Conservation (phyloP, 1,139 yeast species). For the Pichia sp. region DNA sequence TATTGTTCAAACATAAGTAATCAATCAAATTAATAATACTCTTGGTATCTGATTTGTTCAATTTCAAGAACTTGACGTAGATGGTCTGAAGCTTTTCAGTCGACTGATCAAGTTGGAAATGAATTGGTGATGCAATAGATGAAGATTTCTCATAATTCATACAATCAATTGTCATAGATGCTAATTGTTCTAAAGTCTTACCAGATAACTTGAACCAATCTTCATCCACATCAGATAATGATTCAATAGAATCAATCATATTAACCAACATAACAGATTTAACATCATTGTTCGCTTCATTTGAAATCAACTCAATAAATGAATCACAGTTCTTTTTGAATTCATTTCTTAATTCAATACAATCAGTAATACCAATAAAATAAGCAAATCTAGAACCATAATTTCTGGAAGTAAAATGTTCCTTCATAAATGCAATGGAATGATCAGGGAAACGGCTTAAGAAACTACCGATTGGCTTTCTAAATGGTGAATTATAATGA, state of each 20-base stretch:
- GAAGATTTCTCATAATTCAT: constrained; percentile 40
- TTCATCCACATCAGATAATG: constrained; percentile 50
- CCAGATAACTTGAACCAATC: constrained; percentile 64
- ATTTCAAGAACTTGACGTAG: constrained; percentile 48
- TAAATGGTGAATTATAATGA: constrained; percentile 84
- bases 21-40: constrained; percentile 50
- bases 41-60: constrained; percentile 33
- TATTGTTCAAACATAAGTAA: constrained; percentile 44
- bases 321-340: constrained; percentile 51
- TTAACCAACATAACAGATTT: constrained; percentile 70
- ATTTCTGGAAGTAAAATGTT: constrained; percentile 64
- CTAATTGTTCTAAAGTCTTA: constrained; percentile 37
- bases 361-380: constrained; percentile 58
- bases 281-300: constrained; percentile 50
- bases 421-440: constrained; percentile 67
- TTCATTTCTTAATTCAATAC: constrained; percentile 53
- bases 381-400: constrained; percentile 67
- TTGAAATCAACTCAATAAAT: constrained; percentile 38
- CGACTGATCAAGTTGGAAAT: constrained; percentile 75
- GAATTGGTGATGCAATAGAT: constrained; percentile 57
- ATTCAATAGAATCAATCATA: constrained; percentile 59
- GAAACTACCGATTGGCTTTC: constrained; percentile 88
- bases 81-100: constrained; percentile 58
- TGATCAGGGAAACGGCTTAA: constrained; percentile 81
- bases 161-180: constrained; percentile 47